Evolutionary conservation across 1,139 yeast genomes (phyloP).

Genomic region (Kodamaea plutei): DNA sequence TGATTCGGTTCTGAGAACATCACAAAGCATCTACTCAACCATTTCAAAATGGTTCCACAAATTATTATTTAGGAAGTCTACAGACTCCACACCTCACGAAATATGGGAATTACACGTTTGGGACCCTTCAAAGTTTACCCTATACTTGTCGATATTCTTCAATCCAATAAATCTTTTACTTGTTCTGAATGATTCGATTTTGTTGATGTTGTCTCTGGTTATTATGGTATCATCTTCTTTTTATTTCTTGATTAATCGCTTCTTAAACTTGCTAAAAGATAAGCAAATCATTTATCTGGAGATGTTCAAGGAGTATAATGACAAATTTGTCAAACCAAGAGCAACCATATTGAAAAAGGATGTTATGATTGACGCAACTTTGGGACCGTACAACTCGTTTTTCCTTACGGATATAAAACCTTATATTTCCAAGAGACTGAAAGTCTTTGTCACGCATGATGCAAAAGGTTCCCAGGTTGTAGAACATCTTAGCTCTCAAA

Average conservation of each 20-base stretch:
- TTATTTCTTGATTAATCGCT: slow-evolving; percentile 20
- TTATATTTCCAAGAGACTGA: slow-evolving; percentile 32
- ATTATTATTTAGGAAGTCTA: too few species aligned
- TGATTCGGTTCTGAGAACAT: slow-evolving; percentile 38
- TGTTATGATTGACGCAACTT: slow-evolving; percentile 61
- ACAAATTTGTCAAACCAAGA: slow-evolving; percentile 63
- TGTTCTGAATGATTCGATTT: slow-evolving; percentile 26
- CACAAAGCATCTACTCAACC: too few species aligned
- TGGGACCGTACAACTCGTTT: slow-evolving; percentile 30
- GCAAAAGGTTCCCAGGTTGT: slow-evolving; percentile 31
- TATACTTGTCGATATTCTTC: slow-evolving; percentile 41
- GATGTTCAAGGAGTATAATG: slow-evolving; percentile 59
- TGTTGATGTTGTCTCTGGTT: slow-evolving; percentile 39
- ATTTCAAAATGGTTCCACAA: too few species aligned
- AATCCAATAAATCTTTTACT: slow-evolving; percentile 52
- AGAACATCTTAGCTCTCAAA: slow-evolving; percentile 6
- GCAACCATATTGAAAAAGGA: slow-evolving; percentile 53
- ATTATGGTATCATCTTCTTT: slow-evolving; percentile 19
- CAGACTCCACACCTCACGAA: too few species aligned
- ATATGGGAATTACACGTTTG: slow-evolving; percentile 51
- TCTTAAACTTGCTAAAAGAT: slow-evolving; percentile 50
- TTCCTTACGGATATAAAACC: slow-evolving; percentile 30
- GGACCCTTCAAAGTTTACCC: slow-evolving; percentile 23
- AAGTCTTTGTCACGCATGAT: slow-evolving; percentile 46
- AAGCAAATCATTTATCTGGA: slow-evolving; percentile 60